Base-by-base conservation (phyloP, 2,329 filamentous ascomycete species). In the Plenodomus biglobosus region DNA sequence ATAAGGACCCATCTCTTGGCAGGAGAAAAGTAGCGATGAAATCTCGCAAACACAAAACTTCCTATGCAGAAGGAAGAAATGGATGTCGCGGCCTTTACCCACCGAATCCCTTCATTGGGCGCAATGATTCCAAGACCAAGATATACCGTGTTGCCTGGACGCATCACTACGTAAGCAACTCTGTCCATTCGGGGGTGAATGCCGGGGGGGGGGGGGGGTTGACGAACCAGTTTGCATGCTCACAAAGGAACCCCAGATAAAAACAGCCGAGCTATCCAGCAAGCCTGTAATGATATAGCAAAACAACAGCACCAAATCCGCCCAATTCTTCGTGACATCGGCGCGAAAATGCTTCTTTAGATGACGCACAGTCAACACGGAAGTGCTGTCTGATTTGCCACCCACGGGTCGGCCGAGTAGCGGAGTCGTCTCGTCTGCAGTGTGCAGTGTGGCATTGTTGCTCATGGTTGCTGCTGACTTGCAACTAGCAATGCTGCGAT, bases 221-320 rank as follows among this genome's bases (percentile, higher is more conserved):
- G 39, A 71, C 75, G 55, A 62, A 82, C 87, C 87, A 24, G 88
- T 92, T 66, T 92, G 88, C 88, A 92, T 92, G 61, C 85, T 88
- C 35, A 90, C 87, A 60, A 92, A 92, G 2, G 85, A 85, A 11
- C 87, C 86, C 85, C 87, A 92, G 36, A 87, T 86, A 48, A 85
- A 86, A 39, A 88, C 86, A 2, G 87, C 84, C 2, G 86, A 84
- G 71, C 86, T 89, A 71, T 92, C 88, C 7, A 90, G 79, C 10
- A 92, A 75, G 3, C 88, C 88, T 0, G 88, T 92, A 65, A 91
- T 86, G 55, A 88, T 73, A 67, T 91, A 92, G 72, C 86, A 90
- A 21, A 83, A 74, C 3, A 92, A 75, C 34, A 92, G 77, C 17
- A 90, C 75, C 1, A 88, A 54, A 62, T 92, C 88, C 13, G 84